Evolutionary conservation across 176 grass and related monocot species (phyloP).

Genomic region (Coix lacrymajobi): DNA sequence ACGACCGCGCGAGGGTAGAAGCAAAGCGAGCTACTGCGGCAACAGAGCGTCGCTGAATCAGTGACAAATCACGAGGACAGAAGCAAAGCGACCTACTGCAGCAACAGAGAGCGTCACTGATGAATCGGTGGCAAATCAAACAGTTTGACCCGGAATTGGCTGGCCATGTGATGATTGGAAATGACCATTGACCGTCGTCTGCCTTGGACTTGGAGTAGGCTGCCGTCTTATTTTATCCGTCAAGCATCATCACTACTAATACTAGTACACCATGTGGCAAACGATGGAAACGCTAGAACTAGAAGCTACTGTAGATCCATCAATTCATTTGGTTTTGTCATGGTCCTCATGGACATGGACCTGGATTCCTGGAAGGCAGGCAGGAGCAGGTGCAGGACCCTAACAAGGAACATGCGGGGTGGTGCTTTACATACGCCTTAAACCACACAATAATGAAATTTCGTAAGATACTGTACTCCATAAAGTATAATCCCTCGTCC

Average conservation of each 20-base stretch:
- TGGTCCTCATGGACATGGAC: background rate
- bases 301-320: background rate
- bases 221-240: background rate
- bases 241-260: background rate
- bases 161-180: background rate
- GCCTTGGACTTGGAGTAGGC: background rate
- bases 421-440: background rate
- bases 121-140: background rate
- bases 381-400: background rate
- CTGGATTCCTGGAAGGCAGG: background rate
- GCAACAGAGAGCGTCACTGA: too few species aligned
- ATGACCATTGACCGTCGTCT: background rate
- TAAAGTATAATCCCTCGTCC: background rate
- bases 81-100: too few species aligned
- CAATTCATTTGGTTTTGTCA: background rate
- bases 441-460: background rate
- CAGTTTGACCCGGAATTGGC: background rate
- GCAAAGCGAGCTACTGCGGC: too few species aligned
- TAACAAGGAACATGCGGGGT: background rate
- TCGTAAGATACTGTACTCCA: background rate
- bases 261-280: background rate
- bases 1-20: too few species aligned
- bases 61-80: background rate
- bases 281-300: background rate
- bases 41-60: too few species aligned